These are phyloP conservation scores for Raffaelea arxii DNA, from an alignment of 2,329 filamentous ascomycete genomes.

Conservation along the genomic window DNA sequence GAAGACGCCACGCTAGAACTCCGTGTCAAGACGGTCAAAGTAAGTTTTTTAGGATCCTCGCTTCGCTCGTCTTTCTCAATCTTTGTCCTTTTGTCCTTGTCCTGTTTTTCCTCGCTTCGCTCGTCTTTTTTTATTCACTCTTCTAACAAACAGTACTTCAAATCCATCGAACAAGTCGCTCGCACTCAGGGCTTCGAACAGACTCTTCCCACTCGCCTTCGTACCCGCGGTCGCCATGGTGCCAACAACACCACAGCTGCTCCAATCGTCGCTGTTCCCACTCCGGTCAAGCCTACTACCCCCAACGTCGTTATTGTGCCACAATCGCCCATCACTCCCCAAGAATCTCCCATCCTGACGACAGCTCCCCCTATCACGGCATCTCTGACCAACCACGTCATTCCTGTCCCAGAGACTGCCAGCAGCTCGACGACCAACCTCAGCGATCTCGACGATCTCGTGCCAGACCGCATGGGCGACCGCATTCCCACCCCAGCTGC, in stretches of 20 bases:
- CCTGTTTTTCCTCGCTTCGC: too few species aligned
- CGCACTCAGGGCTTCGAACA: constrained; percentile 34
- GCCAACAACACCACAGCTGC: constrained; percentile 10
- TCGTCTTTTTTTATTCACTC: too few species aligned
- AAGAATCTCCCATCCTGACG: constrained; percentile 35
- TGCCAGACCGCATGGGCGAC: constrained; percentile 54
- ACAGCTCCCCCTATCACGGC: neutral
- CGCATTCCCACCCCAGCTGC: constrained; percentile 34
- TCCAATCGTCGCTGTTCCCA: constrained; percentile 7
- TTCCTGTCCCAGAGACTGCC: constrained; percentile 31
- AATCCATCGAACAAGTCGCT: constrained; percentile 48
- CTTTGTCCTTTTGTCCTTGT: too few species aligned
- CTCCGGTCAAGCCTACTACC: constrained; percentile 6
- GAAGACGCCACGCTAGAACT: constrained; percentile 59
- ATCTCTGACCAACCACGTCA: constrained; percentile 22
- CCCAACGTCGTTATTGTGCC: constrained; percentile 19
- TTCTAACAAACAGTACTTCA: constrained; percentile 40
- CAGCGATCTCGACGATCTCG: constrained; percentile 46
- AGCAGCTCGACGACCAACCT: constrained; percentile 15
- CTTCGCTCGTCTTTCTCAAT: too few species aligned
- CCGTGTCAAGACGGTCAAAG: constrained; percentile 54
- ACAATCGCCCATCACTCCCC: constrained; percentile 24
- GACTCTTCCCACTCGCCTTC: constrained; percentile 40
- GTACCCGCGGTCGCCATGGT: constrained; percentile 23
- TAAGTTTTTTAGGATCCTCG: too few species aligned